Evolutionary conservation across 352 stramenopile species (phyloP), one percentile per base, ranked within the genome.

Genomic region (Phytopythium cucurbitacearum): DNA sequence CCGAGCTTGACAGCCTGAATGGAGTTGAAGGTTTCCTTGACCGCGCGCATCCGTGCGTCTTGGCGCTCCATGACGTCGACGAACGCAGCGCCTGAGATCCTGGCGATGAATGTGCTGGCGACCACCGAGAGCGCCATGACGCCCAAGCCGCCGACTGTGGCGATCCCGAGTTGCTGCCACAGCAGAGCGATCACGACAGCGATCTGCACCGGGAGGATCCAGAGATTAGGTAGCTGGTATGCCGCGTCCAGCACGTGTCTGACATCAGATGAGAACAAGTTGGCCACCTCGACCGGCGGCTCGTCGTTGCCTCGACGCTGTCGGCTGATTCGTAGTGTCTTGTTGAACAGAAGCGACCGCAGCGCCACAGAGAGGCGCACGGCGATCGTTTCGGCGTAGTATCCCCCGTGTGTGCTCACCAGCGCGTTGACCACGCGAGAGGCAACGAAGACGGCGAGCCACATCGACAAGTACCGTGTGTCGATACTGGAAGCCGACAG

Each of bases 1-100:
- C 98, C 97, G 0, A 98, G 64, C 60, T 99, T 99, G 57, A 99
- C 90, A 39, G 98, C 78, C 68, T 98, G 89, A 54, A 98, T 98
- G 7, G 85, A 78, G 9, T 76, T 61, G 37, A 98, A 71, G 0
- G 95, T 73, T 64, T 98, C 94, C 53, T 90, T 96, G 34, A 95
- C 87, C 0, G 89, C 38, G 56, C 97, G 93, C 47, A 98, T 84
- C 5, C 95, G 81, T 11, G 63, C 55, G 64, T 98, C 95, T 42
- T 89, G 93, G 12, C 75, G 60, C 46, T 67, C 62, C 77, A 97
- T 95, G 32, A 98, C 57, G 9, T 65, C 51, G 32, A 80, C 69
- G 63, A 95, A 88, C 5, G 83, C 54, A 0, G 49, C 34, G 35
- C 71, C 69, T 12, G 76, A 67, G 34, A 54, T 57, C 28, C 65